Base-by-base conservation (phyloP, 1,139 yeast species). In the Saccharomyces hybrid region DNA sequence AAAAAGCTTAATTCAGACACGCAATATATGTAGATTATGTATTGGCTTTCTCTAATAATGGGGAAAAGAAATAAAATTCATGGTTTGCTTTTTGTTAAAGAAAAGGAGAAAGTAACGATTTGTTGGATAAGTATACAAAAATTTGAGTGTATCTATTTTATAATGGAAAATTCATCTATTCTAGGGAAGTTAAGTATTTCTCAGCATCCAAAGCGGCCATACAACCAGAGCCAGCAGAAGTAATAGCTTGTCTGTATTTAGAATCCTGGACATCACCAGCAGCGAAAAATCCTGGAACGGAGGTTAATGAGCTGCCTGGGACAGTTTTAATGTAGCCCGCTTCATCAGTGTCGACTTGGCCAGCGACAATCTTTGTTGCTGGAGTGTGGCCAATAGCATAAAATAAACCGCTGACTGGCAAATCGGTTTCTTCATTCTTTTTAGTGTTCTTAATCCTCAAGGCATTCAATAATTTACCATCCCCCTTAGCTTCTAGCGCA, bases 221-320 rank as follows among this genome's bases (percentile, higher is more conserved):
- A 80, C 99, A 93, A 60, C 99, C 99, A 61, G 96, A 82, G 69
- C 99, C 99, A 32, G 99, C 99, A 70, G 97, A 90, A 51, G 99
- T 93, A 70, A 93, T 89, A 56, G 99, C 99, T 77, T 93, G 99
- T 84, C 99, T 88, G 75, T 91, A 93, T 71, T 82, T 82, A 74
- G 89, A 86, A 73, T 93, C 99, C 75, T 93, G 99, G 53, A 93
- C 99, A 72, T 93, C 99, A 76, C 99, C 99, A 58, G 99, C 99
- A 58, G 99, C 99, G 65, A 85, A 93, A 59, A 93, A 88, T 71
- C 97, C 98, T 67, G 82, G 82, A 59, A 91, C 81, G n/a, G 95
- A 84, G 51, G 99, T 95, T 64, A 77, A 73, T 31, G 98, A 77
- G 20, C 96, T 77, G 58, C 98, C 99, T 64, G 98, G 96, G 47